Base-by-base conservation (phyloP, 805 yeast genomes). In the Yamadazyma scolyti region DNA sequence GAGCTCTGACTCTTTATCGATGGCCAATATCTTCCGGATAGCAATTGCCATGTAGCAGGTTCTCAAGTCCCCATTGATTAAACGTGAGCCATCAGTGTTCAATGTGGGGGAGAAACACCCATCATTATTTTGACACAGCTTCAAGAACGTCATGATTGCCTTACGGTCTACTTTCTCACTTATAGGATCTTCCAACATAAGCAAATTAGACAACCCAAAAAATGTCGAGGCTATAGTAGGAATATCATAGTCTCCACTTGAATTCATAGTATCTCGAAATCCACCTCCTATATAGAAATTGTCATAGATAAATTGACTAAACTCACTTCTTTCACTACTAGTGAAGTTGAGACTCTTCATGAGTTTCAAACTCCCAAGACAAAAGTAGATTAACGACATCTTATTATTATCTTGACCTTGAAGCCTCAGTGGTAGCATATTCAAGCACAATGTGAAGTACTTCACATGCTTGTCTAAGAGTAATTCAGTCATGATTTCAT, bases 181-280 rank as follows among this genome's bases (percentile, higher is more conserved):
- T 19, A 63, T 58, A 30, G 65, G 67, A 29, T 68, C 73, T 19
- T 64, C 61, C 9, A 83, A 56, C n/a, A 74, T 58, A 1, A 76
- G 50, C 22, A 83, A 59, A 8, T 71, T 61, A 20, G 75, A 70
- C 20, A 88, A 54, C 2, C 86, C 89, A 58, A 88, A 83, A 42
- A 79, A 77, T 0, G 96, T 88, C 5, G 88, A 76, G 1, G 90
- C 74, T 5, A 86, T 54, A 41, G 77, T 81, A 1, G 89, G 75
- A 1, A 77, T 59, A 46, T 80, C 88, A 45, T 75, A 79, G 1
- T 37, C 38, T 2, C 43, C 47, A 10, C 37, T 26, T 6, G 45
- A 45, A 16, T 51, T 49, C 44, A 78, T 79, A 2, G 71, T 61
- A 2, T 86, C 75, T 32, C 86, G 54, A 50, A 83, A 83, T 0